Percentiles rank a stretch among this genome's conserved stretches.
These are phyloP conservation scores for Sporopachydermia quercuum DNA, from an alignment of 805 yeast species.

Conservation along the genomic window DNA sequence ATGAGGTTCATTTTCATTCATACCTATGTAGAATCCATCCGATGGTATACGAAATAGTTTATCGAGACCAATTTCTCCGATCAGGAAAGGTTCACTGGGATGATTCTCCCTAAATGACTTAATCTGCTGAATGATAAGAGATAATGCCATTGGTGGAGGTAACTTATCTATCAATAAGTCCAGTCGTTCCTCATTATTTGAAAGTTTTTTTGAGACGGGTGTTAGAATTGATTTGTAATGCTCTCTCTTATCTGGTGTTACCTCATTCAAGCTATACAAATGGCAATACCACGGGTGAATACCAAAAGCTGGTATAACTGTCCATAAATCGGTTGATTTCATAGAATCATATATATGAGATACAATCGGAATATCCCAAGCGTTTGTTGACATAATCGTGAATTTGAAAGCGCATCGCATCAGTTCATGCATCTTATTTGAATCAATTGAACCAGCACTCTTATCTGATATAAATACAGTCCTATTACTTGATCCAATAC, in stretches of 20 bases:
- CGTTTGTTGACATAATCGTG: background rate
- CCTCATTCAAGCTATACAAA: slow-evolving; percentile 27
- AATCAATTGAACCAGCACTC: background rate
- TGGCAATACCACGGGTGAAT: slow-evolving; percentile 91
- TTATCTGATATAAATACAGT: background rate
- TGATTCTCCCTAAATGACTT: slow-evolving; percentile 16
- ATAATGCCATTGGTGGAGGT: slow-evolving; percentile 46
- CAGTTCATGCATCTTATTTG: no score
- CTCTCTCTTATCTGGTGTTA: slow-evolving; percentile 18
- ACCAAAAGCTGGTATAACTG: slow-evolving; percentile 25
- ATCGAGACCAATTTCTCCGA: slow-evolving; percentile 92
- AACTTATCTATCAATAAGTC: slow-evolving; percentile 27
- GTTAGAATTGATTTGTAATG: slow-evolving; percentile 47
- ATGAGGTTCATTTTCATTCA: slow-evolving; percentile 5
- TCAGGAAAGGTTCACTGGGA: slow-evolving; percentile 22
- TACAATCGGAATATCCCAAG: background rate
- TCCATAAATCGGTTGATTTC: no score
- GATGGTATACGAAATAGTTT: slow-evolving; percentile 54
- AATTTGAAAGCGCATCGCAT: no score
- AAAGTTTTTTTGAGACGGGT: slow-evolving; percentile 11
- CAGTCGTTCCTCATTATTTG: slow-evolving; percentile 17
- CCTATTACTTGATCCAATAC: background rate
- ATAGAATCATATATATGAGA: no score
- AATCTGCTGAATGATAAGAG: slow-evolving; percentile 21
- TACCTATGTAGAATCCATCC: slow-evolving; percentile 36